phyloP scores from a whole-genome alignment of 495 filamentous ascomycete species.

The Friedmanniomyces simplex region DNA sequence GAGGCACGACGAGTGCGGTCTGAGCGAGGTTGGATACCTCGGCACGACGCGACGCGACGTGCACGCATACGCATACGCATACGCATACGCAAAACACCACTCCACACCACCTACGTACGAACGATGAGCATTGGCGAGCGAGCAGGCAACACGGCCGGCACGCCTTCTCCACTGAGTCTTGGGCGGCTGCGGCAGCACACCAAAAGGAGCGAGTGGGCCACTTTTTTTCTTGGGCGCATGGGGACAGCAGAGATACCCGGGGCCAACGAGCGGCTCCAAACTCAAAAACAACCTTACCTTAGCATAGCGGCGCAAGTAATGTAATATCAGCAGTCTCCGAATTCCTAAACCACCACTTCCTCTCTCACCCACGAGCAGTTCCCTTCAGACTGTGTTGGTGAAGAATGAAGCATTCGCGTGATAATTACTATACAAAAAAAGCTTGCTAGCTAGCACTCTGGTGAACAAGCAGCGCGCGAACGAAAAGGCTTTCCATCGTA shows the following conservation, averaged over 20 bases:
- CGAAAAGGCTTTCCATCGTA: not conserved
- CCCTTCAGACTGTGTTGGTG: no score
- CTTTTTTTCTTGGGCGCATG: not conserved
- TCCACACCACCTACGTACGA: not conserved
- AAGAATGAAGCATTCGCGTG: no score
- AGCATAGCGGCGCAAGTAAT: constrained; percentile 1
- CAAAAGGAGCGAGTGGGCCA: not conserved
- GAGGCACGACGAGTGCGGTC: constrained; percentile 16
- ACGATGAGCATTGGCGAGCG: not conserved
- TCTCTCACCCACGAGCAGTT: not conserved
- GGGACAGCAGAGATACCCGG: not conserved
- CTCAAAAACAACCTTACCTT: not conserved
- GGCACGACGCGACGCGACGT: not conserved
- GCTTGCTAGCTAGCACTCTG: no score
- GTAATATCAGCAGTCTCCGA: not conserved
- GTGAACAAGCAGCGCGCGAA: no score
- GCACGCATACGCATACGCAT: not conserved
- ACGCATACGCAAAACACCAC: not conserved
- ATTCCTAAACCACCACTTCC: not conserved
- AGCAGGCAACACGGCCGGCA: not conserved
- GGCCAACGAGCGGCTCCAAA: not conserved
- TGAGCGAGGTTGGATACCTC: not conserved
- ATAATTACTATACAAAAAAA: not conserved
- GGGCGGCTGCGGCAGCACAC: not conserved
- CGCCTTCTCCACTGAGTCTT: not conserved